These are phyloP conservation scores for Coccomyxa sp. DNA, from an alignment of 139 green algal species.

Conservation along the genomic window DNA sequence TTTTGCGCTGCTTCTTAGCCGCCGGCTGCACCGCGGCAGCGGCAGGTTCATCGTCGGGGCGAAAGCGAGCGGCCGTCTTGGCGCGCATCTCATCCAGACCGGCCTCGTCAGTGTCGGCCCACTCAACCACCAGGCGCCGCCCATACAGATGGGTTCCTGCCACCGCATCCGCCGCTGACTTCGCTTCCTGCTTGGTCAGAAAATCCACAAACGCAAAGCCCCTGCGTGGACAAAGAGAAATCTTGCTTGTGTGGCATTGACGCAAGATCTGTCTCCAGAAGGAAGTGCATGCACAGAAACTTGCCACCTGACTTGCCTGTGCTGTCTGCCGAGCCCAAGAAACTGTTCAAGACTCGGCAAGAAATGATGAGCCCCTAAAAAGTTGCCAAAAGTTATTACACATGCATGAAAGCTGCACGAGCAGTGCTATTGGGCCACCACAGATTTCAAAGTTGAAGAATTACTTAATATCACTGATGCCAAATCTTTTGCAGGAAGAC, in stretches of 20 bases:
- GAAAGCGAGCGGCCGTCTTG: conserved; percentile 66
- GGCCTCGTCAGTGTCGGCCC: conserved; percentile 68
- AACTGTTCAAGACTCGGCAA: too few species aligned
- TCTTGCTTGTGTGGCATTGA: neutral
- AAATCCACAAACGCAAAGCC: conserved; percentile 94
- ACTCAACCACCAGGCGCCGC: conserved; percentile 80
- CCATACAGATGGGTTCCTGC: conserved; percentile 90
- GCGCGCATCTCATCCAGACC: conserved; percentile 68
- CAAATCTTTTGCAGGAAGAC: too few species aligned
- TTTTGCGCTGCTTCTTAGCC: neutral
- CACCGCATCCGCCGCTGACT: conserved; percentile 54
- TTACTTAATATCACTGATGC: too few species aligned
- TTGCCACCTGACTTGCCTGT: too few species aligned
- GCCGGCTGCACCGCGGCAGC: neutral
- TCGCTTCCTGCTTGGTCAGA: conserved; percentile 67
- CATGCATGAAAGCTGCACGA: too few species aligned
- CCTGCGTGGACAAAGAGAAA: conserved; percentile 22
- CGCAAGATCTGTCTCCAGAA: neutral
- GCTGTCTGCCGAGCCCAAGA: too few species aligned
- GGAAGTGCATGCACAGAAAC: neutral
- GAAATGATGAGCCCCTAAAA: too few species aligned
- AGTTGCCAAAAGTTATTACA: too few species aligned
- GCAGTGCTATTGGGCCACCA: too few species aligned
- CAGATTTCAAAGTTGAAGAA: too few species aligned
- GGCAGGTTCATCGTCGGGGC: neutral